A percentile compares a stretch with the other conserved stretches of the same genome.
Conservation (phyloP, 441 rosid genomes). For the Eruca vesicaria region DNA sequence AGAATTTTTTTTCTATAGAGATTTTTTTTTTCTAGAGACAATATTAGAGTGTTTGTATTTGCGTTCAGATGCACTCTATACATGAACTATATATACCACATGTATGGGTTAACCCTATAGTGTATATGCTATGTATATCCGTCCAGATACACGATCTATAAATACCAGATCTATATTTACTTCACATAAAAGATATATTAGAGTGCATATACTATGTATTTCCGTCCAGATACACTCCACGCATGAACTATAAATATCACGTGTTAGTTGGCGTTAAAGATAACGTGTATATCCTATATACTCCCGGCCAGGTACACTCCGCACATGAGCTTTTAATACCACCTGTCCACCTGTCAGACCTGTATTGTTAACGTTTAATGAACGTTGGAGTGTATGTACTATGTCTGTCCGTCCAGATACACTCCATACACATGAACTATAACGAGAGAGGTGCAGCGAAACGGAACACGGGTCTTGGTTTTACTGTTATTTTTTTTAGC, state of each 20-base stretch:
- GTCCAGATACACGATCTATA: no score
- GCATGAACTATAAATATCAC: background rate
- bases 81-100: background rate
- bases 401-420: background rate
- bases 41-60: background rate
- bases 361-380: background rate
- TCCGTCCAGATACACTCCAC: background rate
- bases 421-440: background rate
- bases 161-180: no score
- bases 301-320: background rate
- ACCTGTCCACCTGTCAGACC: no score
- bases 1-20: no score
- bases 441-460: background rate
- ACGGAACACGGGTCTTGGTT: background rate
- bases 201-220: background rate
- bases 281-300: background rate
- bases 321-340: background rate
- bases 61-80: background rate
- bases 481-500: no score
- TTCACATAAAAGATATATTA: no score
- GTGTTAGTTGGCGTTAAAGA: background rate
- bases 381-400: background rate
- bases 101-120: background rate
- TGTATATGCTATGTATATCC: background rate
- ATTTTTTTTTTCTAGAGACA: slow-evolving; percentile 8